Evolutionary conservation across 2,329 filamentous ascomycete genomes (phyloP).

Genomic region (Emmonsiellopsis sp.): DNA sequence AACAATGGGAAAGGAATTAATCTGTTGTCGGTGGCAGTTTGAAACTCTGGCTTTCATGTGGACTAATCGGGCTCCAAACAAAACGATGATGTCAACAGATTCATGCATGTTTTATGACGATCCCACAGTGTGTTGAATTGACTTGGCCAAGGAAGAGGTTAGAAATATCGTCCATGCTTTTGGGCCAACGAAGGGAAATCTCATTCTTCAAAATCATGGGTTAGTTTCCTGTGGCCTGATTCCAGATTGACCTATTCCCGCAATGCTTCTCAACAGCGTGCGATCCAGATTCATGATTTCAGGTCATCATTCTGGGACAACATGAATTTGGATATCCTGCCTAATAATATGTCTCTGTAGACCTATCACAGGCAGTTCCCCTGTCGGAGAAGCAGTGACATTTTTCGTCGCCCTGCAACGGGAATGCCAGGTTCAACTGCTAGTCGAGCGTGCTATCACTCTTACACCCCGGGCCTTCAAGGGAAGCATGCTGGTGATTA

Average conservation of each 20-base stretch:
- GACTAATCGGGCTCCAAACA: background rate
- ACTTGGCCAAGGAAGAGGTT: conserved; percentile 54
- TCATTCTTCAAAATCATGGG: conserved; percentile 62
- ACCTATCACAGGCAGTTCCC: conserved; percentile 58
- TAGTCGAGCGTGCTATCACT: conserved; percentile 57
- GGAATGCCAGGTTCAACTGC: conserved; percentile 58
- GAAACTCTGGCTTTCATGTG: background rate
- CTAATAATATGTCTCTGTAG: background rate
- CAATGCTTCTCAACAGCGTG: too few relatives aligned
- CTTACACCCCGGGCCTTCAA: conserved; percentile 31
- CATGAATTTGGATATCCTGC: too few relatives aligned
- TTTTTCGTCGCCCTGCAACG: conserved; percentile 60
- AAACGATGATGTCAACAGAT: conserved; percentile 12
- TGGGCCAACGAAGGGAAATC: conserved; percentile 49
- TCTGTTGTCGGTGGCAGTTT: background rate
- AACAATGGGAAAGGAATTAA: background rate
- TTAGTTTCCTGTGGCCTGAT: background rate
- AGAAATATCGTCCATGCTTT: conserved; percentile 54
- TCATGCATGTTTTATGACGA: conserved; percentile 56
- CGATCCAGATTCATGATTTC: too few relatives aligned
- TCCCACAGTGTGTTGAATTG: conserved; percentile 58
- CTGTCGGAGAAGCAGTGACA: conserved; percentile 66
- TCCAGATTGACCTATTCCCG: background rate
- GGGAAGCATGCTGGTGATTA: conserved; percentile 48
- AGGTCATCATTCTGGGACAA: too few relatives aligned